Conservation (phyloP, 768 basidiomycete genomes). For the Coprinellus aureogranulatus region DNA sequence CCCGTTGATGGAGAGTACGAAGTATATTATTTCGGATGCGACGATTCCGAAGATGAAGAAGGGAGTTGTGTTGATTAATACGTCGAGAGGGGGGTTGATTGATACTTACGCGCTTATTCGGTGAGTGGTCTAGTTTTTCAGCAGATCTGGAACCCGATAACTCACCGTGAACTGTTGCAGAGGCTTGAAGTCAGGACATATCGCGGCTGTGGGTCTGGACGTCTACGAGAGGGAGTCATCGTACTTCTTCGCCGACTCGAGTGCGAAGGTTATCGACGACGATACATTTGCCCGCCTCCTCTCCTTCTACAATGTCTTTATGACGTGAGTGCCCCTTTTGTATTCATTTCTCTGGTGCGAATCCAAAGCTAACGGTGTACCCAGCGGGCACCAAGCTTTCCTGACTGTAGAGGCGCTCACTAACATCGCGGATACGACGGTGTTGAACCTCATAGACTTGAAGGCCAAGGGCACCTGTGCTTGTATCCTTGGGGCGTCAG, state of each 20-base stretch:
- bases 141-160: no score
- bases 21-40: conserved; percentile 42
- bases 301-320: conserved; percentile 45
- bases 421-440: conserved; percentile 40
- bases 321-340: conserved; percentile 36
- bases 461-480: conserved; percentile 29
- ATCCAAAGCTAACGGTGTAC: neutral
- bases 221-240: conserved; percentile 41
- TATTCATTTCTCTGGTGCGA: neutral
- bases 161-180: conserved; percentile 19
- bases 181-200: conserved; percentile 36
- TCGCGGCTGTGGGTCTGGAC: conserved; percentile 43
- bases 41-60: conserved; percentile 37
- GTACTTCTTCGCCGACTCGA: conserved; percentile 44
- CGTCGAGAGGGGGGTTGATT: conserved; percentile 41
- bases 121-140: no score
- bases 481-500: conserved; percentile 19
- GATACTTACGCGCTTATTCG: conserved; percentile 41
- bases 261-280: conserved; percentile 42
- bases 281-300: conserved; percentile 43
- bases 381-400: conserved; percentile 44
- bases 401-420: conserved; percentile 38
- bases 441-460: conserved; percentile 33
- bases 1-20: conserved; percentile 34
- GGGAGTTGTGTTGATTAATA: conserved; percentile 42